These are phyloP conservation scores for Biancaea sappan DNA, from an alignment of 306 rosid species.

Conservation along the genomic window DNA sequence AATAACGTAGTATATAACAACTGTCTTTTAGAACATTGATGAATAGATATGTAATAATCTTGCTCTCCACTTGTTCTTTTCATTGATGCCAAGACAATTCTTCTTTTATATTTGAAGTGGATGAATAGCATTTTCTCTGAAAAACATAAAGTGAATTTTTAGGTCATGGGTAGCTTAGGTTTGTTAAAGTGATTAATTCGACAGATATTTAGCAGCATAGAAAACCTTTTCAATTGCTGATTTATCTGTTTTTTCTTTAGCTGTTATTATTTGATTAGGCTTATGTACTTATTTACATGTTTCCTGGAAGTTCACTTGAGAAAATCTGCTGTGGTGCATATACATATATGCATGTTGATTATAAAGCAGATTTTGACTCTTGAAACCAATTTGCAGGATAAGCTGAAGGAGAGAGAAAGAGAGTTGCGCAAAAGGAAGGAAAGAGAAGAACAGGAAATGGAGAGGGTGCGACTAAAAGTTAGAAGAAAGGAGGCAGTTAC, in stretches of 20 bases:
- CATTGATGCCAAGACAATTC: slow-evolving; percentile 1
- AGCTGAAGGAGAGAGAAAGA: slow-evolving; percentile 90
- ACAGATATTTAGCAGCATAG: neutral
- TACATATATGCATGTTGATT: slow-evolving; percentile 1
- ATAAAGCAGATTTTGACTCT: slow-evolving; percentile 15
- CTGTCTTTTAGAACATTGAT: slow-evolving; percentile 9
- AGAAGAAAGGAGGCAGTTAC: slow-evolving; percentile 87
- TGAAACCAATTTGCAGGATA: slow-evolving; percentile 63
- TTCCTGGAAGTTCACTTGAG: neutral
- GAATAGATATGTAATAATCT: neutral
- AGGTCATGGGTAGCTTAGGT: slow-evolving; percentile 1
- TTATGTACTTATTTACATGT: neutral
- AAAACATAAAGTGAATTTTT: neutral
- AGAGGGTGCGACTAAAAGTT: slow-evolving; percentile 82
- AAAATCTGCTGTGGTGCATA: neutral
- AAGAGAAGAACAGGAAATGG: slow-evolving; percentile 98
- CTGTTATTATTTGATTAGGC: slow-evolving; percentile 8
- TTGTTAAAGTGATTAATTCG: slow-evolving; percentile 26
- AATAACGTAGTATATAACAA: neutral
- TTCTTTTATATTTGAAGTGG: slow-evolving; percentile 8
- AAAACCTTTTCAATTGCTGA: neutral
- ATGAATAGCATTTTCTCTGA: neutral
- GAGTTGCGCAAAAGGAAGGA: slow-evolving; percentile 93
- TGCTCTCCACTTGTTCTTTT: neutral
- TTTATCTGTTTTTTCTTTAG: slow-evolving; percentile 1